Percentiles rank a stretch among this genome's conserved stretches.
Evolutionary conservation across 352 stramenopile genomes (phyloP).

Genomic region (Phytophthora lateralis): DNA sequence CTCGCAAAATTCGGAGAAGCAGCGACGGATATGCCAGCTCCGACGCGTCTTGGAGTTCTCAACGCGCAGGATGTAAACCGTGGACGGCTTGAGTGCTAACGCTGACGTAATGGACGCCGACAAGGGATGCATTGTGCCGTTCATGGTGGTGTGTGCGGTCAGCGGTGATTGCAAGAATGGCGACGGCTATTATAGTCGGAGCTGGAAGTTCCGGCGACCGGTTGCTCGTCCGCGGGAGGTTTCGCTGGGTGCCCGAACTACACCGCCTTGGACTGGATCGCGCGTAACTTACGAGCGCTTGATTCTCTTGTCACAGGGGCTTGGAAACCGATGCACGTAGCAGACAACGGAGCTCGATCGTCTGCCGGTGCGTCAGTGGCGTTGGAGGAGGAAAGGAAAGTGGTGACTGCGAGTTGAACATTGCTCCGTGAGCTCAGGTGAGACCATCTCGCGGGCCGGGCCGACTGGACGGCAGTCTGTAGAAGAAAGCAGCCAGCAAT

Average conservation of each 20-base stretch:
- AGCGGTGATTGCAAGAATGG: constrained; percentile 24
- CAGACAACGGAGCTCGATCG: background rate
- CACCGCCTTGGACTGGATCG: constrained; percentile 16
- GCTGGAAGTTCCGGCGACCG: background rate
- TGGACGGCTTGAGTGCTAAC: constrained; percentile 73
- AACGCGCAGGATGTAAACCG: constrained; percentile 72
- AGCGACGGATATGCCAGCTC: constrained; percentile 70
- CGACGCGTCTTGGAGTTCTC: constrained; percentile 48
- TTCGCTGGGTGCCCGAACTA: constrained; percentile 21
- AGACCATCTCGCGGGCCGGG: constrained; percentile 25
- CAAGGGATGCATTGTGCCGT: constrained; percentile 49
- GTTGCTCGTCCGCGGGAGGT: constrained; percentile 10
- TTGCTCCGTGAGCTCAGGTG: constrained; percentile 15
- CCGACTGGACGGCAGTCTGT: constrained; percentile 25
- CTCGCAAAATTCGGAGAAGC: constrained; percentile 80
- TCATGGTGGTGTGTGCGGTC: constrained; percentile 38
- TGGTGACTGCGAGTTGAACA: constrained; percentile 32
- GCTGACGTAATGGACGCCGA: constrained; percentile 68
- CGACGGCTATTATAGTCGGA: background rate
- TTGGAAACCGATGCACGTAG: constrained; percentile 12
- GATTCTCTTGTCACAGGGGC: constrained; percentile 19
- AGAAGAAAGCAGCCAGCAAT: constrained; percentile 21
- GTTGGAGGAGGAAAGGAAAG: constrained; percentile 11
- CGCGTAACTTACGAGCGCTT: constrained; percentile 25
- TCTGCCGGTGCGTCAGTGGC: constrained; percentile 6